A percentile compares a stretch with the other conserved stretches of the same genome.
Conservation (phyloP, 2,329 filamentous ascomycete genomes). For the Diaporthe velutina region DNA sequence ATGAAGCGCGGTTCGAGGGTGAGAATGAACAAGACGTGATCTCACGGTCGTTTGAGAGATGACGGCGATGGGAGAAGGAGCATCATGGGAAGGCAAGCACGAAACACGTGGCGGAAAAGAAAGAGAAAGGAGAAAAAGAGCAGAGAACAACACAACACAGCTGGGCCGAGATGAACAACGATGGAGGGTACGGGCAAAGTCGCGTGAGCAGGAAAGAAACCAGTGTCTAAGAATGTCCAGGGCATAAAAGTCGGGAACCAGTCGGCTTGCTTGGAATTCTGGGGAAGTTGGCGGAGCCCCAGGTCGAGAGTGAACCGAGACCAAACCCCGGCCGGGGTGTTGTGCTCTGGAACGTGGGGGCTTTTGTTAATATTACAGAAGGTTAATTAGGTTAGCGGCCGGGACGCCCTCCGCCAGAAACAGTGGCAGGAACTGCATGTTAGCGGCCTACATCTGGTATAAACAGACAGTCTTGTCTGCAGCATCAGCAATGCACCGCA, state of each 20-base stretch:
- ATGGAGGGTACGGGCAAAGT: neutral
- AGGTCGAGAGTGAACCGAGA: constrained; percentile 21
- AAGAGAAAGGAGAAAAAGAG: neutral
- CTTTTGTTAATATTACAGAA: neutral
- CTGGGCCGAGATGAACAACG: neutral
- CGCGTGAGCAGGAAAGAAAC: constrained; percentile 4
- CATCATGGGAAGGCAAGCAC: neutral
- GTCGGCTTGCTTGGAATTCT: constrained; percentile 17
- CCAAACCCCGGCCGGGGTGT: constrained; percentile 18
- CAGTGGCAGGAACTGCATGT: too few relatives aligned
- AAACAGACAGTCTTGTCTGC: too few relatives aligned
- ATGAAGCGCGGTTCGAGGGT: neutral
- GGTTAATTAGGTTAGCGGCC: too few relatives aligned
- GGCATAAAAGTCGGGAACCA: constrained; percentile 21
- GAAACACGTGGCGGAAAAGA: too few relatives aligned
- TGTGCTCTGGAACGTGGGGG: constrained; percentile 20
- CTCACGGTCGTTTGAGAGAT: neutral
- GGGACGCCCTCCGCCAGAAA: too few relatives aligned
- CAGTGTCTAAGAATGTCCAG: neutral
- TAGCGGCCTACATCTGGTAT: too few relatives aligned
- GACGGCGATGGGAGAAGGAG: neutral
- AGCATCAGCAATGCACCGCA: too few relatives aligned
- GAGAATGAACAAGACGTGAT: neutral
- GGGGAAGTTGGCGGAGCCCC: constrained; percentile 18
- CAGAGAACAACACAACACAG: neutral